These are phyloP conservation scores for Neurospora sp. DNA, from an alignment of 495 filamentous ascomycete species.

Conservation along the genomic window DNA sequence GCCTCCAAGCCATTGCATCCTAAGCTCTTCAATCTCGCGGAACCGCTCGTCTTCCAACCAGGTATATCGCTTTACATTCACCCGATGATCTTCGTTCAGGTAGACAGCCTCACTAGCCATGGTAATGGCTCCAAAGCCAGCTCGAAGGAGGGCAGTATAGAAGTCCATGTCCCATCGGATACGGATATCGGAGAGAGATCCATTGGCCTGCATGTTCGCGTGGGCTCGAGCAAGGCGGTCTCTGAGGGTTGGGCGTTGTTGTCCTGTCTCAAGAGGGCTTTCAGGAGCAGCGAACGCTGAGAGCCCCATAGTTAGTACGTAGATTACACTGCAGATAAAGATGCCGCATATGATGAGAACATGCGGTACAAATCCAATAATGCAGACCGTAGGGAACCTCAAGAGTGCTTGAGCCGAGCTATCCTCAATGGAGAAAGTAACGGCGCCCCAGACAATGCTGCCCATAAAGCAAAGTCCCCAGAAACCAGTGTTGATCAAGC, in stretches of 20 bases:
- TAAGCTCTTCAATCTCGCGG: constrained; percentile 49
- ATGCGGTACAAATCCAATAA: constrained; percentile 91
- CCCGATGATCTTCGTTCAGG: constrained; percentile 73
- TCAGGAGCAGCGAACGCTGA: constrained; percentile 57
- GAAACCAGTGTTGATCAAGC: constrained; percentile 74
- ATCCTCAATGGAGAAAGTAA: constrained; percentile 47
- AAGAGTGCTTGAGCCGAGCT: constrained; percentile 41
- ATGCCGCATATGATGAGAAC: constrained; percentile 75
- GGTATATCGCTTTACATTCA: constrained; percentile 67
- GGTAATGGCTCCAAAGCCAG: constrained; percentile 77
- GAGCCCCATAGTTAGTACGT: constrained; percentile 61
- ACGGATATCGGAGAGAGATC: constrained; percentile 66
- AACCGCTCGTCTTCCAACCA: constrained; percentile 85
- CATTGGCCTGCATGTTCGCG: constrained; percentile 84
- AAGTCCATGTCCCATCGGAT: constrained; percentile 86
- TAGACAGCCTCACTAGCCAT: constrained; percentile 94
- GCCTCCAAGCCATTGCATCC: constrained; percentile 39
- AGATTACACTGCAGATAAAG: constrained; percentile 60
- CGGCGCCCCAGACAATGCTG: constrained; percentile 61
- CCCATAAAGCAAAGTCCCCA: constrained; percentile 86
- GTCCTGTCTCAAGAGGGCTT: constrained; percentile 35
- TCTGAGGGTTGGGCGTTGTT: constrained; percentile 21
- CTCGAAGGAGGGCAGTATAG: constrained; percentile 77
- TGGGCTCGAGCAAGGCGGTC: constrained; percentile 55
- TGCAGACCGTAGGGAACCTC: constrained; percentile 85